These are phyloP conservation scores for Alternaria dauci DNA, from an alignment of 2,329 filamentous ascomycete genomes.

Conservation along the genomic window DNA sequence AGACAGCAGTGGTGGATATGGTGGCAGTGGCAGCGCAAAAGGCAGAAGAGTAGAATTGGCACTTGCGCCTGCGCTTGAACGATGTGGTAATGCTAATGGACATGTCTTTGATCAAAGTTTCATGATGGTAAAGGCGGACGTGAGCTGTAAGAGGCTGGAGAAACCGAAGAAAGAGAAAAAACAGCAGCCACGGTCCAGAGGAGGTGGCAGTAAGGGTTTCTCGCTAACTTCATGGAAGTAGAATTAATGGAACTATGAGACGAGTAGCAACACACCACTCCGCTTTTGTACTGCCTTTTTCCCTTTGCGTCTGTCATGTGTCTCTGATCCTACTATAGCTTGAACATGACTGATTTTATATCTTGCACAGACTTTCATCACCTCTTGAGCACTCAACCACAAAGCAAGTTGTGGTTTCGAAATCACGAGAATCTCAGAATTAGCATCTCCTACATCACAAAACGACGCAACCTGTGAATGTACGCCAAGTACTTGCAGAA, in stretches of 20 bases:
- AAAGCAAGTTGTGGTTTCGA: no score
- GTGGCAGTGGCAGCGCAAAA: conserved; percentile 20
- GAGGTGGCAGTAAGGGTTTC: conserved; percentile 14
- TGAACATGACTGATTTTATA: background rate
- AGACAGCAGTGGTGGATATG: conserved; percentile 21
- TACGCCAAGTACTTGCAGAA: no score
- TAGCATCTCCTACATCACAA: no score
- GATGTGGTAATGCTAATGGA: conserved; percentile 51
- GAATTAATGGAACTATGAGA: background rate
- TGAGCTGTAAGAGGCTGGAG: conserved; percentile 46
- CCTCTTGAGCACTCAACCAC: no score
- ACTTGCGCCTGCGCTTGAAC: conserved; percentile 49
- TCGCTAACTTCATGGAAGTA: conserved; percentile 23
- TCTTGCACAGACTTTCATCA: background rate
- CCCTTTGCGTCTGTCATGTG: background rate
- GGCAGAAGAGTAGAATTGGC: conserved; percentile 43
- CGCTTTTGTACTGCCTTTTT: background rate
- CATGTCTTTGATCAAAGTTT: conserved; percentile 50
- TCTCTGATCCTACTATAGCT: background rate
- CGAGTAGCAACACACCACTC: background rate
- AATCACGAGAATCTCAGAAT: no score
- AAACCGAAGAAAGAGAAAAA: conserved; percentile 24
- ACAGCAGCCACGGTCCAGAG: conserved; percentile 23
- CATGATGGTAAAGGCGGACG: conserved; percentile 50
- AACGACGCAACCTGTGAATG: no score